phyloP scores from a whole-genome alignment of 805 yeast genomes.

The Candida sakaeoensis region DNA sequence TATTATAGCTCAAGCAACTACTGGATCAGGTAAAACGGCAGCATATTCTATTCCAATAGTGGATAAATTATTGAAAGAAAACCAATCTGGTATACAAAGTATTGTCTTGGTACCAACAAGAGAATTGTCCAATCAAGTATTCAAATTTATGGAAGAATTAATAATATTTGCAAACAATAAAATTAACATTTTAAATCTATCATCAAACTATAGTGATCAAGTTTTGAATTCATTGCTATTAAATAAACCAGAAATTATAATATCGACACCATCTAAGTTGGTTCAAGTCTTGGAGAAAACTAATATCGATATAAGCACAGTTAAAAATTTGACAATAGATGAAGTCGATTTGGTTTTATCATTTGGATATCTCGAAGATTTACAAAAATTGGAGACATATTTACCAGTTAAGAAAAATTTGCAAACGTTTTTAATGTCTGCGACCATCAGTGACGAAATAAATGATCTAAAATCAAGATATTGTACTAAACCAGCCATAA shows the following conservation, averaged over 20 bases:
- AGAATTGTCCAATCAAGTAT: conserved; percentile 85
- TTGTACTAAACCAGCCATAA: conserved; percentile 79
- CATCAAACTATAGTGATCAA: conserved; percentile 61
- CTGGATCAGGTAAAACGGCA: conserved; percentile 95
- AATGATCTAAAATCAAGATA: conserved; percentile 69
- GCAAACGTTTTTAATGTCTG: conserved; percentile 94
- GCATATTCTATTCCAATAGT: conserved; percentile 87
- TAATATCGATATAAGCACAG: conserved; percentile 48
- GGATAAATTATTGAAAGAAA: conserved; percentile 56
- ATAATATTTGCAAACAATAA: conserved; percentile 66
- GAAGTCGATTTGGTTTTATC: conserved; percentile 90
- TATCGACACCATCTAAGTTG: conserved; percentile 84
- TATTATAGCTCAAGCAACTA: conserved; percentile 87
- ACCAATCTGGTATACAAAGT: conserved; percentile 38
- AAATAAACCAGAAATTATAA: conserved; percentile 74
- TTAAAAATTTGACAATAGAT: conserved; percentile 79
- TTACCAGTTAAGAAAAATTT: conserved; percentile 71
- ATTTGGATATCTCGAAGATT: conserved; percentile 88
- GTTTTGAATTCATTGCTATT: conserved; percentile 68
- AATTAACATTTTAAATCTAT: conserved; percentile 62
- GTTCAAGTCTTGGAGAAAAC: conserved; percentile 49
- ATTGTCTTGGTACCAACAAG: conserved; percentile 89
- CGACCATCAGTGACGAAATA: conserved; percentile 85
- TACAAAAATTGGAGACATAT: conserved; percentile 56
- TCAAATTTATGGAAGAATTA: conserved; percentile 63